These are phyloP conservation scores for Picochlorum costavermella DNA, from an alignment of 139 green algal species.

Conservation along the genomic window DNA sequence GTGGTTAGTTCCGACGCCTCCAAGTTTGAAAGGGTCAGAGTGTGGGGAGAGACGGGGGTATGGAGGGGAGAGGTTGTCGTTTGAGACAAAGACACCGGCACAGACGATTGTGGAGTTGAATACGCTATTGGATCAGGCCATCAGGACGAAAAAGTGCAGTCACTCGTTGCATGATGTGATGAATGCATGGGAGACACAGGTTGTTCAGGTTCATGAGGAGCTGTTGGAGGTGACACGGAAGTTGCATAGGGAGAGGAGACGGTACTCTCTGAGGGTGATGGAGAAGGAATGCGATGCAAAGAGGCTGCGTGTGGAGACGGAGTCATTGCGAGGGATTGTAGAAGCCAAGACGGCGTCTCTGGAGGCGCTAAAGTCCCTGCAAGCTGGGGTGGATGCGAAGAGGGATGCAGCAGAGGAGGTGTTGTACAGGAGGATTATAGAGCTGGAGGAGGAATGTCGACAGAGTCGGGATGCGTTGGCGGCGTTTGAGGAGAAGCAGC, in stretches of 20 bases:
- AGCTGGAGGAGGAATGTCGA: not conserved
- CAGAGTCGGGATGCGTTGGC: too few relatives aligned
- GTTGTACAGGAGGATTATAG: not conserved
- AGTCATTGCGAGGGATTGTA: not conserved
- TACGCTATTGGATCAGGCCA: not conserved
- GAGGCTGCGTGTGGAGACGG: not conserved
- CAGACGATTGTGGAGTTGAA: not conserved
- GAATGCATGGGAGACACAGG: not conserved
- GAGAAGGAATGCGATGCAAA: conserved; percentile 7
- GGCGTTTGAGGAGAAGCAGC: not conserved
- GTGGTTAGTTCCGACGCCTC: not conserved
- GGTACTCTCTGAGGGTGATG: conserved; percentile 2
- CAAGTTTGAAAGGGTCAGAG: not conserved
- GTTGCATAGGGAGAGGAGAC: not conserved
- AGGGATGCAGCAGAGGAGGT: not conserved
- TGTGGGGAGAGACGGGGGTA: not conserved
- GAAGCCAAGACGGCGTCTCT: not conserved
- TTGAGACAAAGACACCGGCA: not conserved
- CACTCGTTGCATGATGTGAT: conserved; percentile 7
- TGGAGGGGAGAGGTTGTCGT: not conserved
- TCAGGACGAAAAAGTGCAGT: conserved; percentile 1
- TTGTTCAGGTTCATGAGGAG: not conserved
- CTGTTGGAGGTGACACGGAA: not conserved
- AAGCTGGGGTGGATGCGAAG: not conserved
- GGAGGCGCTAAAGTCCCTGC: not conserved